phyloP scores from a whole-genome alignment of 805 yeast genomes.

The Scheffersomyces stipitis region DNA sequence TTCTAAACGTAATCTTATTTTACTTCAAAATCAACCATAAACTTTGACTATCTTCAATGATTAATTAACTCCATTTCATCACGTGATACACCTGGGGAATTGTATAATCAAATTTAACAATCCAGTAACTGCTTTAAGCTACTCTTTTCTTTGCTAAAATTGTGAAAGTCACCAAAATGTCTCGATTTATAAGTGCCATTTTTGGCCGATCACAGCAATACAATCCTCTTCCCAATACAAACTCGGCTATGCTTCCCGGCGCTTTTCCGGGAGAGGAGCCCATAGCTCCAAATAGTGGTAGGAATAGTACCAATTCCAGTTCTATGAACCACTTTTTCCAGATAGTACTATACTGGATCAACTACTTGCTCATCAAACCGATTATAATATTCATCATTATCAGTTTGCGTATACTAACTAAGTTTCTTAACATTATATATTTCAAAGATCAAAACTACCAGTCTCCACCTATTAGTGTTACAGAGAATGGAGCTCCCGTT shows the following conservation, averaged over 20 bases:
- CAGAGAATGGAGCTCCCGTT: slow-evolving; percentile 8
- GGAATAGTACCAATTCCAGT: slow-evolving; percentile 18
- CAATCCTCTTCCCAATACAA: slow-evolving; percentile 2
- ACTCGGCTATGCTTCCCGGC: slow-evolving; percentile 18
- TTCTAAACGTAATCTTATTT: too few relatives aligned
- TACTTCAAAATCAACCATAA: too few relatives aligned
- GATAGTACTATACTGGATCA: slow-evolving; percentile 7
- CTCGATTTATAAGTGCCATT: neutral
- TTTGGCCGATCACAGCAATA: neutral
- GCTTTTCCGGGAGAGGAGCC: slow-evolving; percentile 18
- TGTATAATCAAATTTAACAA: too few relatives aligned
- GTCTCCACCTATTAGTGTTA: slow-evolving; percentile 1
- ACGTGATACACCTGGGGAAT: too few relatives aligned
- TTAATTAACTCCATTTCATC: too few relatives aligned
- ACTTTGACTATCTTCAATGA: too few relatives aligned
- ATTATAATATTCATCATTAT: slow-evolving; percentile 21
- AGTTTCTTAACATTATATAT: slow-evolving; percentile 22
- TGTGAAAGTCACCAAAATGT: too few relatives aligned
- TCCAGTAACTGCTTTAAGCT: too few relatives aligned
- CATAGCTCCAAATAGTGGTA: slow-evolving; percentile 2
- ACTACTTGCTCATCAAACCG: slow-evolving; percentile 23
- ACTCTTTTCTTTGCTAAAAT: too few relatives aligned
- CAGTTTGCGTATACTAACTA: slow-evolving; percentile 22
- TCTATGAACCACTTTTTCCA: slow-evolving; percentile 6
- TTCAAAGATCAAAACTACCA: slow-evolving; percentile 19